phyloP scores from a whole-genome alignment of 2,329 filamentous ascomycete genomes.

The Arthrinium puccinioides region DNA sequence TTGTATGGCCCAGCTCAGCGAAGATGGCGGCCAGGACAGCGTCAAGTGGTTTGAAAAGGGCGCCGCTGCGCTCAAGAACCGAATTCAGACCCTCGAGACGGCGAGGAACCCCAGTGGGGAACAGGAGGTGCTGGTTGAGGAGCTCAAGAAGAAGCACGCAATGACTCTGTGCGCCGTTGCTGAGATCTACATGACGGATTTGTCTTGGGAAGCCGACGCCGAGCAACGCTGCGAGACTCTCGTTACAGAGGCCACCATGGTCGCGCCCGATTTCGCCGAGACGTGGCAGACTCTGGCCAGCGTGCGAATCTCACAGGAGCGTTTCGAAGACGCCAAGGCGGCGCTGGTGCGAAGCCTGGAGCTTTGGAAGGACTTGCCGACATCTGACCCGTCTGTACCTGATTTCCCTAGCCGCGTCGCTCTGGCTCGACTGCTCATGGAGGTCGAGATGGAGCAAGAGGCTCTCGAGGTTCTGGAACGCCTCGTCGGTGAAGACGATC shows the following conservation, averaged over 20 bases:
- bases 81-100: slow-evolving; percentile 59
- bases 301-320: slow-evolving; percentile 81
- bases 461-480: slow-evolving; percentile 80
- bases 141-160: slow-evolving; percentile 73
- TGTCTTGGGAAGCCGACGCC: slow-evolving; percentile 87
- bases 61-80: slow-evolving; percentile 62
- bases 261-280: slow-evolving; percentile 75
- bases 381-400: slow-evolving; percentile 65
- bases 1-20: slow-evolving; percentile 85
- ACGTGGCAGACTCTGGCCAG: slow-evolving; percentile 94
- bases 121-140: slow-evolving; percentile 40
- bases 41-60: slow-evolving; percentile 64
- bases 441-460: slow-evolving; percentile 77
- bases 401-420: slow-evolving; percentile 83
- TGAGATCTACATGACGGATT: slow-evolving; percentile 98
- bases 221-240: slow-evolving; percentile 82
- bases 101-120: slow-evolving; percentile 27
- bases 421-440: slow-evolving; percentile 79
- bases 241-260: slow-evolving; percentile 81
- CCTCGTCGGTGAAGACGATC: slow-evolving; percentile 80
- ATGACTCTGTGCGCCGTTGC: slow-evolving; percentile 90
- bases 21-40: slow-evolving; percentile 59
- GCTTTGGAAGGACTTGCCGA: slow-evolving; percentile 73
- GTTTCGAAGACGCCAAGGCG: slow-evolving; percentile 69
- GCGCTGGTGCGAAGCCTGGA: slow-evolving; percentile 74